Percentiles rank a stretch among this genome's conserved stretches.
Evolutionary conservation across 345 rosid species (phyloP).

Genomic region (Schrenkiella parvula): DNA sequence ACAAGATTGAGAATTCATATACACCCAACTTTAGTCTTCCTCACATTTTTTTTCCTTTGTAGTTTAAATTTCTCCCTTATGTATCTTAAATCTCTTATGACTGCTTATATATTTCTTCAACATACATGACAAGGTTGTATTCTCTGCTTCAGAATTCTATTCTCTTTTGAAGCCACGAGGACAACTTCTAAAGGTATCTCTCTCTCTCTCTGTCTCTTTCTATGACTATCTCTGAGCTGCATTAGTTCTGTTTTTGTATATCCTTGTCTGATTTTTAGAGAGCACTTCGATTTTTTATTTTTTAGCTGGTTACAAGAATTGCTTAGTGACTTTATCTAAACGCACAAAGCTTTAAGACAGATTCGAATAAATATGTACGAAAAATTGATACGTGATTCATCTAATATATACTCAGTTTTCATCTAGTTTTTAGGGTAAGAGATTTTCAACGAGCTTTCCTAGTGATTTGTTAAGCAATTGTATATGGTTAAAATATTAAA

Average conservation of each 20-base stretch:
- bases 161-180: neutral
- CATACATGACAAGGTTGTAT: neutral
- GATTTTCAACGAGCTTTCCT: neutral
- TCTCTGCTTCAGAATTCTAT: neutral
- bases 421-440: neutral
- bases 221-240: neutral
- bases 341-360: neutral
- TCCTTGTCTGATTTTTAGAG: neutral
- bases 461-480: neutral
- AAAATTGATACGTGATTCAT: neutral
- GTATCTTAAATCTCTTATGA: neutral
- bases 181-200: neutral
- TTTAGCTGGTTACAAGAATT: neutral
- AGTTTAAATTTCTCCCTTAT: neutral
- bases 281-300: neutral
- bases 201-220: neutral
- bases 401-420: neutral
- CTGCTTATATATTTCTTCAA: neutral
- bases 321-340: neutral
- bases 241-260: neutral
- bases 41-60: neutral
- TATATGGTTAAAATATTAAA: neutral
- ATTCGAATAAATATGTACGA: neutral
- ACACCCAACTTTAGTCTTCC: neutral
- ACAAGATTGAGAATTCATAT: too few species aligned